Percentiles rank a stretch among this genome's conserved stretches.
These are phyloP conservation scores for Eudorina sp. DNA, from an alignment of 139 green algal species.

Conservation along the genomic window DNA sequence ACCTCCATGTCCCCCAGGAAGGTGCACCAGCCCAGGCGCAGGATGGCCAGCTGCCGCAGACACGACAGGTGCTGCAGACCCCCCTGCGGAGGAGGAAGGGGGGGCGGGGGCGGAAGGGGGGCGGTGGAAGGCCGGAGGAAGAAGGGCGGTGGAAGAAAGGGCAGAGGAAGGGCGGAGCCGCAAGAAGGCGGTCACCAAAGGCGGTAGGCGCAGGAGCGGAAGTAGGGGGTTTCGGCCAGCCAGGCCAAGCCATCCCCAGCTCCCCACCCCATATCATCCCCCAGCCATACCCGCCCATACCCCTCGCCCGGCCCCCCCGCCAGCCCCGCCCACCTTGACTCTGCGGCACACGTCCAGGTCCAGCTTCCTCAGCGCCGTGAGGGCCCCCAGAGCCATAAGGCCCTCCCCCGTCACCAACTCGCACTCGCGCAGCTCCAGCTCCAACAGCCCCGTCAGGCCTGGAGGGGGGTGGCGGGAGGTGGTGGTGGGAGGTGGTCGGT, in stretches of 20 bases:
- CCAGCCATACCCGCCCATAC: too few species aligned
- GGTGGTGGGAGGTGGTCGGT: neutral
- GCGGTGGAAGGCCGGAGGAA: neutral
- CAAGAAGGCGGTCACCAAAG: too few species aligned
- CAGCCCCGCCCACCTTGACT: slow-evolving; percentile 16
- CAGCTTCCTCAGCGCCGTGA: neutral
- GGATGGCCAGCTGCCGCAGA: neutral
- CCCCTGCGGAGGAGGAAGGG: neutral
- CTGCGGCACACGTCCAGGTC: slow-evolving; percentile 31
- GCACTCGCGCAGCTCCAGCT: slow-evolving; percentile 43
- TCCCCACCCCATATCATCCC: too few species aligned
- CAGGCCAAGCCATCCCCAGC: too few species aligned
- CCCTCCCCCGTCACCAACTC: slow-evolving; percentile 32
- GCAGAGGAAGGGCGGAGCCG: neutral
- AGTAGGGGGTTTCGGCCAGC: too few species aligned
- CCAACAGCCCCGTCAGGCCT: slow-evolving; percentile 14
- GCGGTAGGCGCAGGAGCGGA: too few species aligned
- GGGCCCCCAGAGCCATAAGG: neutral
- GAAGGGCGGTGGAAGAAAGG: neutral
- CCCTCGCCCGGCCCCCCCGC: too few species aligned
- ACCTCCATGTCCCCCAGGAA: slow-evolving; percentile 26
- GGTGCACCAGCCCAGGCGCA: slow-evolving; percentile 45
- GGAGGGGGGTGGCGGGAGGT: neutral
- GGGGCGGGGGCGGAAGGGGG: neutral
- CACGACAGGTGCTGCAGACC: slow-evolving; percentile 31